Evolutionary conservation across 192 early-diverging fungal genomes (phyloP).

Genomic region (Mortierella claussenii): DNA sequence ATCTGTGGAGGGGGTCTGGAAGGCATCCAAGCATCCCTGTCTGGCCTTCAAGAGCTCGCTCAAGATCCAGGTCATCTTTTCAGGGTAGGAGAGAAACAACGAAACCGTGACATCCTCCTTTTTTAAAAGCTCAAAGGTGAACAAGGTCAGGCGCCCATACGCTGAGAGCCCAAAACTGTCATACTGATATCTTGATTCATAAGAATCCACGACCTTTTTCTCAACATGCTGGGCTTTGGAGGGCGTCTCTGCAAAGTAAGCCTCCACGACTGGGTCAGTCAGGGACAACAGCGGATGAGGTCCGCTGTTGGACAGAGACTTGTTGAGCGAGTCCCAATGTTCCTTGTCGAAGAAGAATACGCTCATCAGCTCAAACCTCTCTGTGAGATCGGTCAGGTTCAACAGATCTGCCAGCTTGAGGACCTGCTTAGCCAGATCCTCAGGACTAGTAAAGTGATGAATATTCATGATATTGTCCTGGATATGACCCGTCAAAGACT

Average conservation of each 20-base stretch:
- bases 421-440: constrained; percentile 56
- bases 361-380: constrained; percentile 23
- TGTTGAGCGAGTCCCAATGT: constrained; percentile 54
- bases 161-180: constrained; percentile 63
- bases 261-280: constrained; percentile 34
- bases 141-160: constrained; percentile 58
- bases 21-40: constrained; percentile 45
- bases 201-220: neutral
- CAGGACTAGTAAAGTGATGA: constrained; percentile 55
- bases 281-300: constrained; percentile 30
- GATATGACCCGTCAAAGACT: constrained; percentile 39
- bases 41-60: constrained; percentile 35
- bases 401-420: constrained; percentile 46
- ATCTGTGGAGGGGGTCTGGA: constrained; percentile 43
- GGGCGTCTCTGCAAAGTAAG: constrained; percentile 29
- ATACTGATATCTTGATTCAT: constrained; percentile 24
- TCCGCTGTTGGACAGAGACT: constrained; percentile 39
- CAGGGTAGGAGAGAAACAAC: constrained; percentile 40
- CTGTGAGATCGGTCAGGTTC: constrained; percentile 21
- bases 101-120: constrained; percentile 20
- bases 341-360: constrained; percentile 47
- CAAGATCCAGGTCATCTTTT: constrained; percentile 50
- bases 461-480: constrained; percentile 50
- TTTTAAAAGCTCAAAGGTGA: constrained; percentile 56
- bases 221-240: too few relatives aligned